phyloP scores from a whole-genome alignment of 2,329 filamentous ascomycete species.

The Colletotrichum lindemuthianum region DNA sequence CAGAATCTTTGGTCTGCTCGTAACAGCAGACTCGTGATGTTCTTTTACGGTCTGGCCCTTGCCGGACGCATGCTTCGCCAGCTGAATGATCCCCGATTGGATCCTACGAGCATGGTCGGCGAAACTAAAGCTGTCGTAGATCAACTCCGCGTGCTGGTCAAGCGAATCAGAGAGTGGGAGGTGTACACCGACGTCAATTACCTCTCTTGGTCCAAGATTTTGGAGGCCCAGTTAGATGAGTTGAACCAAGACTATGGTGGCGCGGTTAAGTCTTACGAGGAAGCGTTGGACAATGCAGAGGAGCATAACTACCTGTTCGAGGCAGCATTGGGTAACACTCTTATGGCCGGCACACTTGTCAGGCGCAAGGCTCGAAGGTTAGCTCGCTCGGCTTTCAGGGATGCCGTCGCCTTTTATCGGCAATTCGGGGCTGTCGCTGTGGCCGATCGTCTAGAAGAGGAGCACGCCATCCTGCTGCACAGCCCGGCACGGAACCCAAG shows the following conservation, averaged over 20 bases:
- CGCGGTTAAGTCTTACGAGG: slow-evolving; percentile 74
- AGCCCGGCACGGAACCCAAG: slow-evolving; percentile 68
- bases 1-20: slow-evolving; percentile 67
- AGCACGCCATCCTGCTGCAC: slow-evolving; percentile 74
- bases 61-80: slow-evolving; percentile 61
- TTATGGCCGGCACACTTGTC: slow-evolving; percentile 78
- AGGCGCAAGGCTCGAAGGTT: slow-evolving; percentile 72
- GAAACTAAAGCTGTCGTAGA: slow-evolving; percentile 60
- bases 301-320: slow-evolving; percentile 75
- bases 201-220: slow-evolving; percentile 71
- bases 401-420: slow-evolving; percentile 74
- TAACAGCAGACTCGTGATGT: slow-evolving; percentile 64
- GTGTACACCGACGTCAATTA: slow-evolving; percentile 77
- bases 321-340: slow-evolving; percentile 77
- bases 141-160: slow-evolving; percentile 64
- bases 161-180: slow-evolving; percentile 72
- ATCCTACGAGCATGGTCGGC: slow-evolving; percentile 53
- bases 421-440: slow-evolving; percentile 76
- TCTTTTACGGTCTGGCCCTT: slow-evolving; percentile 70
- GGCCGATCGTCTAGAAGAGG: slow-evolving; percentile 72
- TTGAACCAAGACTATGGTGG: slow-evolving; percentile 64
- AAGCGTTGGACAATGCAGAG: slow-evolving; percentile 76
- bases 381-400: slow-evolving; percentile 74
- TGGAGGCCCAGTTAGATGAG: slow-evolving; percentile 76
- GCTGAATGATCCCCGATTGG: slow-evolving; percentile 57